phyloP scores from a whole-genome alignment of 805 yeast genomes.

The Saccharomycopsis oosterbeekiorum region DNA sequence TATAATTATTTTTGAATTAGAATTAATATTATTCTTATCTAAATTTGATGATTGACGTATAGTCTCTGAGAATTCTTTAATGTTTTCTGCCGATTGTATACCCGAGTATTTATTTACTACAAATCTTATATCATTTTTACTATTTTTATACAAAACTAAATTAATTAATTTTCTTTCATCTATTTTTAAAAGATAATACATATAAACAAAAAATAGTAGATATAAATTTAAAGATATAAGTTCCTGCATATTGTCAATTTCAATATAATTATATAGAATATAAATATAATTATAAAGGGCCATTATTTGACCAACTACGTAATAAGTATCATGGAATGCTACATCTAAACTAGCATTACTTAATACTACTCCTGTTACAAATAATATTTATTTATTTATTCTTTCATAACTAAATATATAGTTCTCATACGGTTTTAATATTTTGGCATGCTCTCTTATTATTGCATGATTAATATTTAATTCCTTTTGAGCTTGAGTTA shows the following conservation, averaged over 20 bases:
- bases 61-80: conserved; percentile 9
- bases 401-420: too few species aligned
- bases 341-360: conserved; percentile 19
- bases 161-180: not conserved
- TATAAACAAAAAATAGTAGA: conserved; percentile 2
- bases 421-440: too few species aligned
- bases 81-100: conserved; percentile 2
- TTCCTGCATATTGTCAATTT: conserved; percentile 6
- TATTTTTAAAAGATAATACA: not conserved
- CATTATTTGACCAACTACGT: conserved; percentile 1
- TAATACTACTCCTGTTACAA: conserved; percentile 20
- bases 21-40: conserved; percentile 1
- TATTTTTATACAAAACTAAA: not conserved
- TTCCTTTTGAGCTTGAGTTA: too few species aligned
- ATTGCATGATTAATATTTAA: too few species aligned
- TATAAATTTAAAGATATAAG: conserved; percentile 1
- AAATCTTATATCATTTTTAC: not conserved
- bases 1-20: not conserved
- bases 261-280: not conserved
- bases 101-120: not conserved
- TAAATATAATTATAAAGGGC: not conserved
- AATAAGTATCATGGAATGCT: conserved; percentile 18
- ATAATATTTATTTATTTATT: conserved; percentile 17
- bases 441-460: too few species aligned
- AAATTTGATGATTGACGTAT: conserved; percentile 6